Conservation (phyloP, 192 early-diverging fungal species). For the Helicostylum pulchrum region DNA sequence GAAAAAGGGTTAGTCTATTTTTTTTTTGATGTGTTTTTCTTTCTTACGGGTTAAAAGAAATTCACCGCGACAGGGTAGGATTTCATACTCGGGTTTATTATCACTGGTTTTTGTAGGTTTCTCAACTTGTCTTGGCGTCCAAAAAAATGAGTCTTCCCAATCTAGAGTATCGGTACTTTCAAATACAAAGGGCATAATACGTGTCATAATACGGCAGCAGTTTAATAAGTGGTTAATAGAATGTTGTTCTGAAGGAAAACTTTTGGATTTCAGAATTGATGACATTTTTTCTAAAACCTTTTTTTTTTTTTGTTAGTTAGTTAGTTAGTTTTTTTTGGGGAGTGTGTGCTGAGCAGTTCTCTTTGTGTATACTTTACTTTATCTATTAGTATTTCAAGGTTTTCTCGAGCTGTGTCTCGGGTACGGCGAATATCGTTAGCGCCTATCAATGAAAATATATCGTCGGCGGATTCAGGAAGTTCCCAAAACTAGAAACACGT, state of each 20-base stretch:
- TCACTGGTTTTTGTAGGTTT: background rate
- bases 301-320: background rate
- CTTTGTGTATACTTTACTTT: conserved; percentile 48
- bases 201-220: conserved; percentile 78
- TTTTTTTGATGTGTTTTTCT: background rate
- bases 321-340: background rate
- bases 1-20: background rate
- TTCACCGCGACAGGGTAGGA: conserved; percentile 42
- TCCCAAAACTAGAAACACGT: conserved; percentile 61
- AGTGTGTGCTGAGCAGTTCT: background rate
- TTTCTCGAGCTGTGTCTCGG: conserved; percentile 69
- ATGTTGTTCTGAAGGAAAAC: conserved; percentile 49
- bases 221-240: conserved; percentile 69
- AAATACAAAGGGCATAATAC: conserved; percentile 82
- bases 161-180: conserved; percentile 50
- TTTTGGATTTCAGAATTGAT: conserved; percentile 44
- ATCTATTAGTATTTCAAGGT: conserved; percentile 71
- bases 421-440: conserved; percentile 80
- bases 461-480: conserved; percentile 72
- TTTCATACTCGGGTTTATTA: conserved; percentile 21
- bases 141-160: conserved; percentile 66
- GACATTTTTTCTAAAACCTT: conserved; percentile 53
- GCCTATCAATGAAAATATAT: conserved; percentile 82
- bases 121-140: conserved; percentile 40
- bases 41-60: conserved; percentile 46